Percentiles rank a stretch among this genome's conserved stretches.
Evolutionary conservation across 257 asterid species (phyloP).

Genomic region (Paraleonurus japonicus): DNA sequence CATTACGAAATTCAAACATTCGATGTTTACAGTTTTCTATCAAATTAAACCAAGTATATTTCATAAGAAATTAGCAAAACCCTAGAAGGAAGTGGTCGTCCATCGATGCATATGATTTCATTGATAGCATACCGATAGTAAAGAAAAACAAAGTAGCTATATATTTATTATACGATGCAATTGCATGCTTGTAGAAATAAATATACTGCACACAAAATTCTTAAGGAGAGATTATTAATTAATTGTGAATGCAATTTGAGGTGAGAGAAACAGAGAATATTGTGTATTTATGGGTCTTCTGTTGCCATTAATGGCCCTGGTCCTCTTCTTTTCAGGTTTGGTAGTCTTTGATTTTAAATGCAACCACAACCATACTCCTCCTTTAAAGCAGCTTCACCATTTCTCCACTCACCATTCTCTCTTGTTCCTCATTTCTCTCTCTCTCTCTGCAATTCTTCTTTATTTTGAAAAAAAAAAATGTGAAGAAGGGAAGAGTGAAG

Average conservation of each 20-base stretch:
- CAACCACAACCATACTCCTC: constrained; percentile 29
- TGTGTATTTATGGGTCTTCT: constrained; percentile 39
- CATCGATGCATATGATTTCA: constrained; percentile 7
- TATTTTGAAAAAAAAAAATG: not conserved
- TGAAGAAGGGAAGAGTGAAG: not conserved
- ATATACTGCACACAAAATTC: constrained; percentile 22
- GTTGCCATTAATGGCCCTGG: constrained; percentile 44
- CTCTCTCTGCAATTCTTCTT: not conserved
- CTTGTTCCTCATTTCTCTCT: not conserved
- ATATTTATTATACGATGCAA: constrained; percentile 30
- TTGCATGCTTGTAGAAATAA: constrained; percentile 32
- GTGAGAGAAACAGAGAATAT: constrained; percentile 33
- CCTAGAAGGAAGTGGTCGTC: not conserved
- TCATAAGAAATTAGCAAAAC: no score
- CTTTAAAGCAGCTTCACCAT: constrained; percentile 24
- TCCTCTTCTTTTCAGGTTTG: constrained; percentile 39
- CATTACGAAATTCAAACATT: no score
- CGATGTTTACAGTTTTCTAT: no score
- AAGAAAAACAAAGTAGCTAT: constrained; percentile 8
- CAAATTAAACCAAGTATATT: no score
- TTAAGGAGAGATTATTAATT: not conserved
- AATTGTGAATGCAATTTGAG: constrained; percentile 17
- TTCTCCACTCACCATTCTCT: constrained; percentile 20
- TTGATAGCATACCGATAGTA: not conserved
- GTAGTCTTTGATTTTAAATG: constrained; percentile 36